A percentile compares a stretch with the other conserved stretches of the same genome.
phyloP scores from a whole-genome alignment of 108 stramenopile species.

The Cyclotella kingstonii region DNA sequence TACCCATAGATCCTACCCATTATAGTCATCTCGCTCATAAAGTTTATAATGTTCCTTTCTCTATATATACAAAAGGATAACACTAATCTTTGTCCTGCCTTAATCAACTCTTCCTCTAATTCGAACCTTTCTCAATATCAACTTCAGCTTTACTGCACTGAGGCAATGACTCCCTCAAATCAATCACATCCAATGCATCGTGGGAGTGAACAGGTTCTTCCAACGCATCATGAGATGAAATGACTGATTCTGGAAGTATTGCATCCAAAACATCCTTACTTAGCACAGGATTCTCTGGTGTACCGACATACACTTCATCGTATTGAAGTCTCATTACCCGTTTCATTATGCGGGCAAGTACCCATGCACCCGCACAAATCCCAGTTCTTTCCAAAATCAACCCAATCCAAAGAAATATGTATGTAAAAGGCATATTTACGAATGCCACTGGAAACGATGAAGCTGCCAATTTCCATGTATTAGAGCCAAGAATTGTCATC shows the following conservation, averaged over 20 bases:
- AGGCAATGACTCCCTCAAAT: not conserved
- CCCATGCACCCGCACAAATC: slow-evolving; percentile 66
- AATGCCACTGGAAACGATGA: slow-evolving; percentile 64
- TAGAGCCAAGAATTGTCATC: slow-evolving; percentile 68
- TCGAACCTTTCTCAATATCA: too few species aligned
- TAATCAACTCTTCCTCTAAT: too few species aligned
- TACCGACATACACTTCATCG: slow-evolving; percentile 68
- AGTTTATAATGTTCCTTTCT: too few species aligned
- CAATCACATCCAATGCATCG: not conserved
- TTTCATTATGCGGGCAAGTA: slow-evolving; percentile 50
- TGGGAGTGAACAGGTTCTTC: not conserved
- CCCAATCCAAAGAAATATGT: slow-evolving; percentile 48
- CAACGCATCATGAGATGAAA: slow-evolving; percentile 6
- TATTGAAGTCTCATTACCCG: slow-evolving; percentile 46
- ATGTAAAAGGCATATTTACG: slow-evolving; percentile 58
- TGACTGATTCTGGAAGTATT: too few species aligned
- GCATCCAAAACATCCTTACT: slow-evolving; percentile 15
- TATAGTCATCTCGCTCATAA: too few species aligned
- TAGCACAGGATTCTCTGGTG: slow-evolving; percentile 47
- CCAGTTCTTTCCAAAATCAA: slow-evolving; percentile 59
- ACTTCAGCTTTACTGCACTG: not conserved
- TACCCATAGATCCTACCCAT: too few species aligned
- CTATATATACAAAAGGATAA: too few species aligned
- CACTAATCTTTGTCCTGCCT: too few species aligned
- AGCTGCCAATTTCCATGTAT: slow-evolving; percentile 70